A percentile compares a stretch with the other conserved stretches of the same genome.
phyloP scores from a whole-genome alignment of 73 alveolate genomes.

The Symbiodinium pilosum region DNA sequence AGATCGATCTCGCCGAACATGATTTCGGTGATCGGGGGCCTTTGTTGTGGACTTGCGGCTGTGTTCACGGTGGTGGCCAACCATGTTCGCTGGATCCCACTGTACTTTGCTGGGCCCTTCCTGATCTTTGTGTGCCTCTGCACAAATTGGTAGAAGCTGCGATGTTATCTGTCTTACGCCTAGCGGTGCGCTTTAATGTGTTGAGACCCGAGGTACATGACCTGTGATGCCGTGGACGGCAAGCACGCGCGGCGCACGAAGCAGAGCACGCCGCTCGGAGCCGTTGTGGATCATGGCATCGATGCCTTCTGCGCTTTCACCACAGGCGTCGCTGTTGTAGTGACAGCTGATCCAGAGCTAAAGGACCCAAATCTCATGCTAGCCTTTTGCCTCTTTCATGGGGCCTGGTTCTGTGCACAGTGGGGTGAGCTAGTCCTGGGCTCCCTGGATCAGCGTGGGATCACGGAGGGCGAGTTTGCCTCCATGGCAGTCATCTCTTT shows the following conservation, averaged over 20 bases:
- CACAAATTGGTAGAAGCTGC: no score
- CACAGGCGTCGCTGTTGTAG: conserved; percentile 66
- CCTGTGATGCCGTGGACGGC: conserved; percentile 93
- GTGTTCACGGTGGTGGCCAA: conserved; percentile 47
- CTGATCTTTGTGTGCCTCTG: conserved; percentile 69
- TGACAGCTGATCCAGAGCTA: conserved; percentile 70
- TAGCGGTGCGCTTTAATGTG: no score
- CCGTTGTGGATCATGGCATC: conserved; percentile 90
- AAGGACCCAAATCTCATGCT: conserved; percentile 61
- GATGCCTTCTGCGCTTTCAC: conserved; percentile 89
- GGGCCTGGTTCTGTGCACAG: conserved; percentile 89
- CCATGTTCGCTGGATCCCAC: neutral
- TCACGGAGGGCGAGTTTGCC: conserved; percentile 89
- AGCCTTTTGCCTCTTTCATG: conserved; percentile 89
- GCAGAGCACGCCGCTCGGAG: conserved; percentile 84
- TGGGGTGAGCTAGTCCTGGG: conserved; percentile 88
- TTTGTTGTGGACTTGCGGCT: conserved; percentile 54
- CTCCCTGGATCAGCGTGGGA: conserved; percentile 70
- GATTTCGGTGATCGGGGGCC: conserved; percentile 49
- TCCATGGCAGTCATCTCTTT: conserved; percentile 35
- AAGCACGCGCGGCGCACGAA: conserved; percentile 85
- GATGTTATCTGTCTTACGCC: no score
- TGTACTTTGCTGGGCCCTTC: conserved; percentile 61
- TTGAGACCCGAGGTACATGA: no score
- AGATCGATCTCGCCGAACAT: conserved; percentile 67